Evolutionary conservation across 192 early-diverging fungal species (phyloP), one percentile per base, ranked within the genome.

Genomic region (Backusella parvicylindrica): DNA sequence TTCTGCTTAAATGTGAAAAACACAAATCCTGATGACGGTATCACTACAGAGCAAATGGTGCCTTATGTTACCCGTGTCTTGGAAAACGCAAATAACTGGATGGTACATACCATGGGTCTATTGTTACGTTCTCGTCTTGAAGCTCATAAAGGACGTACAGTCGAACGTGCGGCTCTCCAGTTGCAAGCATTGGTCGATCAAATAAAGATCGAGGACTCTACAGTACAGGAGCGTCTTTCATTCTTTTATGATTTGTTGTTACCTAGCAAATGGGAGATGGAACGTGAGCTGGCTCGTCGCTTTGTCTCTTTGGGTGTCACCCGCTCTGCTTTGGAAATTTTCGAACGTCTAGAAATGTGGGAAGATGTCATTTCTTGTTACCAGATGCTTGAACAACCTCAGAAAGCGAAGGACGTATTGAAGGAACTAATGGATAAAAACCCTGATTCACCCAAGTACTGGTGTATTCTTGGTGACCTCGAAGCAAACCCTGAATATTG

Each of bases 151-250:
- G 87, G 92, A 18, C 88, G 97, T 40, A 99, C 96, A 0, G 94
- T 94, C 0, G 95, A 98, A 81, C 92, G 98, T 41, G 86, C 94
- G 9, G 90, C 86, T 1, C 82, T 99, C 68, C 98, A 99, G 82
- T 82, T 99, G 30, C 97, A 99, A 83, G 93, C 95, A 6, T 82
- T 99, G n/a, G 98, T 99, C 0, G 96, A 99, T 77, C 98, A 99
- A 83, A 89, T 95, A 76, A 83, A 85, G 38, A 77, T 88, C 6
- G 91, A 92, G 56, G 90, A 93, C 13, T 85, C 94, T 1, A 84
- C 88, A 3, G 86, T 86, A 1, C 74, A 86, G 12, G 96, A 97
- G 77, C 88, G 98, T 12, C 83, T 98, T 83, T 84, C 82, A 18
- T 92, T 94, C 71, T 88, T 98, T 77, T 95, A 90, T 64, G 88